phyloP scores from a whole-genome alignment of 768 basidiomycete species.

The Amanita exitialis region DNA sequence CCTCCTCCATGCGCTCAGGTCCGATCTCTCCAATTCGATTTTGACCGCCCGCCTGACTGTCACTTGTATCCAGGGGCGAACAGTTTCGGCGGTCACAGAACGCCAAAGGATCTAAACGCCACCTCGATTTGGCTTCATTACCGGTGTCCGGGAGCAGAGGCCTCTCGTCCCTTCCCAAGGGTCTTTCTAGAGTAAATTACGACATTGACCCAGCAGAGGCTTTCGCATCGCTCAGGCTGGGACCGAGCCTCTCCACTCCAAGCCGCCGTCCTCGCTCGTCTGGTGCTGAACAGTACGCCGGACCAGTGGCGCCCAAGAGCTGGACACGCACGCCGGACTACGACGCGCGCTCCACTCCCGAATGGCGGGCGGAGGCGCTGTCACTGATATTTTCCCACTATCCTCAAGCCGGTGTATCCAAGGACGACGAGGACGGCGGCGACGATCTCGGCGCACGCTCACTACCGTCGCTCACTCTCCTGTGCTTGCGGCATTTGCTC shows the following conservation, averaged over 20 bases:
- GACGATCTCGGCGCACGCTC: background rate
- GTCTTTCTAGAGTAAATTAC: constrained; percentile 23
- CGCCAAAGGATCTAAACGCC: constrained; percentile 24
- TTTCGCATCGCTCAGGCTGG: background rate
- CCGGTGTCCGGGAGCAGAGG: constrained; percentile 19
- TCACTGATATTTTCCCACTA: constrained; percentile 33
- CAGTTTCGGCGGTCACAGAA: constrained; percentile 62
- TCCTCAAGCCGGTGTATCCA: too few relatives aligned
- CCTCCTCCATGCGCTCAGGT: constrained; percentile 45
- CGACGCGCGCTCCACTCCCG: constrained; percentile 19
- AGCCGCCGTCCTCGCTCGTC: background rate
- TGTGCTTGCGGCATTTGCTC: constrained; percentile 48
- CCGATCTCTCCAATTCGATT: constrained; percentile 3
- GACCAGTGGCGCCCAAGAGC: constrained; percentile 47
- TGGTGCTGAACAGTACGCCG: constrained; percentile 22
- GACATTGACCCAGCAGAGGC: constrained; percentile 6
- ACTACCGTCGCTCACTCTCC: constrained; percentile 40
- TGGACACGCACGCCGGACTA: constrained; percentile 30
- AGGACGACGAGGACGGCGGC: constrained; percentile 5
- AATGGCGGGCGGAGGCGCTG: constrained; percentile 50
- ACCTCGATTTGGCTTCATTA: constrained; percentile 14
- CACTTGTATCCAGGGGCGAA: constrained; percentile 42
- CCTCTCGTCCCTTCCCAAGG: constrained; percentile 34
- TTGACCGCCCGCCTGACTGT: background rate
- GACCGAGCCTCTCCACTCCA: background rate